Evolutionary conservation across 768 basidiomycete genomes (phyloP), one percentile per base, ranked within the genome.

Genomic region (Thelephora ganbajun): DNA sequence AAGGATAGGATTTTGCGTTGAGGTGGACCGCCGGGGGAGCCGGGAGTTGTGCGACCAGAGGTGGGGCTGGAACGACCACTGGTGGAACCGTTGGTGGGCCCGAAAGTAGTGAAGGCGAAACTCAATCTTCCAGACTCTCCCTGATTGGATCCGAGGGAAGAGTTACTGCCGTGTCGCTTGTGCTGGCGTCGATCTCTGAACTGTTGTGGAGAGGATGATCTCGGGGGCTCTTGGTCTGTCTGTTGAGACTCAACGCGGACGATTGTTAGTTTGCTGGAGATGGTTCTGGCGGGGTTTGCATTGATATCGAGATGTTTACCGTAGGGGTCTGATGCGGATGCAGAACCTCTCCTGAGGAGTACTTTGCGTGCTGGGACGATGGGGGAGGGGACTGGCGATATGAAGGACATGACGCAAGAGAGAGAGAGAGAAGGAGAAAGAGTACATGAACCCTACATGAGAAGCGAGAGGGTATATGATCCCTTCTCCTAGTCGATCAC

Each of bases 21-120:
- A 69, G 45, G 77, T 63, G 34, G 39, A 41, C 39, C 39, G 2
- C 44, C 74, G 66, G 48, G 77, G 67, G 45, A 74, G 68, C 35
- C 58, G 51, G 41, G 65, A 52, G 54, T 68, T 55, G 53, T 54
- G 36, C 65, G 69, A 11, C 59, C 62, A 30, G 59, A 48, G 57
- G 66, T 62, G 56, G 61, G 53, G 55, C 60, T 55, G 57, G 61
- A 26, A 57, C 52, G 51, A 53, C 61, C 37, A 56, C 57, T 48
- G 53, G 53, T 46, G 43, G 59, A 52, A 55, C 51, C 52, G 2
- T 54, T 53, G 35, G 54, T 37, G n/a, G 61, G 51, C 1, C 67
- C 67, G 61, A 86, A 87, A 0, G 80, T 76, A 5, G 78, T 70
- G 57, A 78, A 76, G 3, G 83, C 82, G 53, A 84, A 85, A 56